These are phyloP conservation scores for Carallia pectinifolia DNA, from an alignment of 345 rosid genomes.

Conservation along the genomic window DNA sequence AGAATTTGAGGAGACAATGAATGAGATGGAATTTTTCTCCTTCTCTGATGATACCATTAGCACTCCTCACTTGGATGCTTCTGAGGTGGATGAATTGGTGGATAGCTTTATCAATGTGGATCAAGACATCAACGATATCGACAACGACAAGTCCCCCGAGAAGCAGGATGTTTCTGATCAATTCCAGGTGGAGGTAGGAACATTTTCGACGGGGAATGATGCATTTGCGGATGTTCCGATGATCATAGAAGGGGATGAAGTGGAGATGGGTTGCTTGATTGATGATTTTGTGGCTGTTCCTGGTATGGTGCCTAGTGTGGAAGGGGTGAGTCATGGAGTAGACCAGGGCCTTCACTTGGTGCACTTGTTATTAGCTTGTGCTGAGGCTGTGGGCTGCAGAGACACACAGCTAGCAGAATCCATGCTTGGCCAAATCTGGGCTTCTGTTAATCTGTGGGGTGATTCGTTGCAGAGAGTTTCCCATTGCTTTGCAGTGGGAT, in stretches of 20 bases:
- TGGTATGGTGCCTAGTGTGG: constrained; percentile 15
- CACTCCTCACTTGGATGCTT: constrained; percentile 32
- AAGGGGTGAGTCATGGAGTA: constrained; percentile 40
- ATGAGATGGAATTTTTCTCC: constrained; percentile 28
- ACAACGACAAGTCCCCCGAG: constrained; percentile 2
- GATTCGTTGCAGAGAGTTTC: constrained; percentile 66
- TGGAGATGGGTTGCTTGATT: constrained; percentile 19
- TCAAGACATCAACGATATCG: constrained; percentile 5
- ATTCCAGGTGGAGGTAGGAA: constrained; percentile 14
- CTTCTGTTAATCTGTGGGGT: constrained; percentile 37
- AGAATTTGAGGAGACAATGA: constrained; percentile 35
- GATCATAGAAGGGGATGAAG: constrained; percentile 23
- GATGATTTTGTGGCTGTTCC: constrained; percentile 19
- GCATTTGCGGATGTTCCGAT: constrained; percentile 26
- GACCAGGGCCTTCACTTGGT: constrained; percentile 68
- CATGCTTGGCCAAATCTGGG: constrained; percentile 47
- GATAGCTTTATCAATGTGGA: constrained; percentile 57
- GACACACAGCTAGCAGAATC: constrained; percentile 49
- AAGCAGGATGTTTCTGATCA: constrained; percentile 12
- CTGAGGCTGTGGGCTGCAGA: constrained; percentile 66
- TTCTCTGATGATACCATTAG: constrained; percentile 11
- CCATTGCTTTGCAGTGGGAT: constrained; percentile 50
- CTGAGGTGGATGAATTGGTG: constrained; percentile 56
- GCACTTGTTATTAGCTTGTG: constrained; percentile 56
- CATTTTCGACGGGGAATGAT: constrained; percentile 18